Base-by-base conservation (phyloP, 2,329 filamentous ascomycete genomes). In the Waltergamsia citrina region DNA sequence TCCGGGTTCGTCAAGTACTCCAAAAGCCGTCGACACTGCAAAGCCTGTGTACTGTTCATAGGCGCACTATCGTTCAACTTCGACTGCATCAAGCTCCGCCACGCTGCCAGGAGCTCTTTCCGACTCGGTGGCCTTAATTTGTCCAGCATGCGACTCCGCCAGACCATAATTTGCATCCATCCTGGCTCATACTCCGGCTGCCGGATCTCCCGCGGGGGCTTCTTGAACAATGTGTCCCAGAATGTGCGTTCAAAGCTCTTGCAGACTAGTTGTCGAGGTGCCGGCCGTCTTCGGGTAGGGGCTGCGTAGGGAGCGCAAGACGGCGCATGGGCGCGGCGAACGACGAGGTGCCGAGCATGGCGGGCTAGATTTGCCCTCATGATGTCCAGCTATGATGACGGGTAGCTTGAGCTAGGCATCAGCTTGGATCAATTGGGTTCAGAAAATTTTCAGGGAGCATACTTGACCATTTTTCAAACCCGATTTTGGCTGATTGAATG, bases 131-230 rank as follows among this genome's bases (percentile, higher is more conserved):
- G 71, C 22, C 85, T 73, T 23, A 78, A 64, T 33, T 72, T 68
- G 36, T 83, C 70, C 33, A 71, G 66, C 43, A 79, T 61, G 39
- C 75, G 71, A 43, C 74, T 73, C 34, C 72, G 64, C 53, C 85
- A 71, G 38, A 83, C 71, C 46, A 83, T 71, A 60, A 94, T 74
- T 12, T 70, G 71, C 42, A 77, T 74, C 48, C 87, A 73, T 34
- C 86, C 87, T 1, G 75, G 81, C 47, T 78, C 82, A 39, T 78
- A 62, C 45, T 78, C 69, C 33, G 78, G 65, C 16, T 74, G 65
- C 52, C 76, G 79, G 28, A 78, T 57, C 37, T 71, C 62, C 38
- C 74, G 67, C 14, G 75, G 69, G 4, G 74, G 60, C 45, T 77
- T 75, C 41, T 65, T 52, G 44, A 83, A 71, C 30, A 86, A 60